Evolutionary conservation across 495 filamentous ascomycete species (phyloP).

Genomic region (Recurvomyces mirabilis): DNA sequence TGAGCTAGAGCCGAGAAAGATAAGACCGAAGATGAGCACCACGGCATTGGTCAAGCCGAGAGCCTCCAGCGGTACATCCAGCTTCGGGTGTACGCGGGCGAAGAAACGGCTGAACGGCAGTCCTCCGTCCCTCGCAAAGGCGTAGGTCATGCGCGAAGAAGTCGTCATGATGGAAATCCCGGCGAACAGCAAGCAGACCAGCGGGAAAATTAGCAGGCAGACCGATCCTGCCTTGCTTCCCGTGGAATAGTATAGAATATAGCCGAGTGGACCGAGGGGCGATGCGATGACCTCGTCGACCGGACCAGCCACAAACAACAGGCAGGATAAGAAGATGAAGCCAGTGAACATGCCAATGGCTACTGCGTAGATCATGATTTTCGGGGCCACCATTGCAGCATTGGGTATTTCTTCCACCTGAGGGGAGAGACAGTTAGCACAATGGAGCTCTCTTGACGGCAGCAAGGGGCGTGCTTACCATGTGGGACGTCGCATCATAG

Average conservation of each 20-base stretch:
- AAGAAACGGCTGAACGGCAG: conserved; percentile 57
- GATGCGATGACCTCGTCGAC: conserved; percentile 50
- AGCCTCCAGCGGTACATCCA: conserved; percentile 59
- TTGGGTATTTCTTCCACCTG: conserved; percentile 60
- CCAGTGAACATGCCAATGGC: conserved; percentile 58
- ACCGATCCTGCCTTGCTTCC: conserved; percentile 52
- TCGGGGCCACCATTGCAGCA: conserved; percentile 51
- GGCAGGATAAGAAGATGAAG: conserved; percentile 52
- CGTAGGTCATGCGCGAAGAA: conserved; percentile 64
- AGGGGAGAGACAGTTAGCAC: neutral
- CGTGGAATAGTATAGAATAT: conserved; percentile 62
- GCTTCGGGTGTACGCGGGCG: conserved; percentile 48
- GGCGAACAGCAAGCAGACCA: conserved; percentile 62
- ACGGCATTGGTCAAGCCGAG: conserved; percentile 52
- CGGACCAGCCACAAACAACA: conserved; percentile 53
- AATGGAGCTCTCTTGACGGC: neutral
- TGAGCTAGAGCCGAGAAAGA: conserved; percentile 64
- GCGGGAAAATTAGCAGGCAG: conserved; percentile 62
- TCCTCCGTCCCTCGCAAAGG: conserved; percentile 62
- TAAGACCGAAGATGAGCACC: conserved; percentile 57
- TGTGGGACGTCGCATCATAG: conserved; percentile 39
- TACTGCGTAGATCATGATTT: conserved; percentile 63
- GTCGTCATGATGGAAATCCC: conserved; percentile 65
- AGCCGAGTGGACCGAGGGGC: conserved; percentile 51
- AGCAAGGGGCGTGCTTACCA: conserved; percentile 6